These are phyloP conservation scores for Pichia sp. DNA, from an alignment of 1,139 yeast genomes.

Conservation along the genomic window DNA sequence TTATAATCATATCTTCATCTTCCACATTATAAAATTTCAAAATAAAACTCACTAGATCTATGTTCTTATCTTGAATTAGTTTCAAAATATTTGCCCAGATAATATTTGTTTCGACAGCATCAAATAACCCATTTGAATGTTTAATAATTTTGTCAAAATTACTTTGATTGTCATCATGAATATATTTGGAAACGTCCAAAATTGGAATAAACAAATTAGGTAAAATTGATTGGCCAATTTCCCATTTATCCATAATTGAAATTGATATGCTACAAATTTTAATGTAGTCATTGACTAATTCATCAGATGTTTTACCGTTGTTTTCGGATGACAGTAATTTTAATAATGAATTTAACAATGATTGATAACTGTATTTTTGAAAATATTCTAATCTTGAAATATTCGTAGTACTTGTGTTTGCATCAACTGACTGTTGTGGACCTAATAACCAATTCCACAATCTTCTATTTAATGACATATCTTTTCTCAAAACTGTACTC, in stretches of 20 bases:
- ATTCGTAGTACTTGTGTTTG: conserved; percentile 4
- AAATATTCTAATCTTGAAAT: conserved; percentile 50
- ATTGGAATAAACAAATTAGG: conserved; percentile 67
- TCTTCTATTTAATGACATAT: conserved; percentile 89
- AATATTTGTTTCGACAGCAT: conserved; percentile 70
- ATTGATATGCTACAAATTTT: conserved; percentile 59
- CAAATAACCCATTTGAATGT: conserved; percentile 66
- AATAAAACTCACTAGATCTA: conserved; percentile 51
- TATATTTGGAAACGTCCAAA: conserved; percentile 36
- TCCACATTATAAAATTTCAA: conserved; percentile 61
- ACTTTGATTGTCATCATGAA: conserved; percentile 14
- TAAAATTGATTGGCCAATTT: conserved; percentile 68
- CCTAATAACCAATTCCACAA: conserved; percentile 92
- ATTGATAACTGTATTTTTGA: conserved; percentile 44
- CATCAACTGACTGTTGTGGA: conserved; percentile 38
- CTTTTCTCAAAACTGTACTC: conserved; percentile 65
- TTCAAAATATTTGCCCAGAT: conserved; percentile 65
- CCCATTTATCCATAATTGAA: conserved; percentile 89
- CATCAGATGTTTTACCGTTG: conserved; percentile 22
- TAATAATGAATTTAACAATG: conserved; percentile 48
- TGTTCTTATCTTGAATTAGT: conserved; percentile 33
- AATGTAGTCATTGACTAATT: conserved; percentile 39
- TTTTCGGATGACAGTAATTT: conserved; percentile 37
- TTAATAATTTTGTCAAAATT: conserved; percentile 41
- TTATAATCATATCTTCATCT: conserved; percentile 80